Base-by-base conservation (phyloP, 2,329 filamentous ascomycete genomes). In the Talaromyces sp. region DNA sequence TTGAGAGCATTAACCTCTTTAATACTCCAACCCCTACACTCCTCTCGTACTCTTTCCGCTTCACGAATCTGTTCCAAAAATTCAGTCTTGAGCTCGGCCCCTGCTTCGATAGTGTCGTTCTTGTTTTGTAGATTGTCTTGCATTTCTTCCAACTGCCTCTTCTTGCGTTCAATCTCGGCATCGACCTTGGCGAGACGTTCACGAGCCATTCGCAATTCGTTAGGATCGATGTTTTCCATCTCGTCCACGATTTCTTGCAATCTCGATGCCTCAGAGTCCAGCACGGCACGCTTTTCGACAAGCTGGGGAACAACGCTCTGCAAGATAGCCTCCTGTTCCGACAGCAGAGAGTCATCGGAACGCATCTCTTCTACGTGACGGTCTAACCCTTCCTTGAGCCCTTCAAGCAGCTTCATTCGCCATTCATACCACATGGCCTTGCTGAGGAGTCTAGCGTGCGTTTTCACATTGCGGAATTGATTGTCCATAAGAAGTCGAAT, bases 341-440 rank as follows among this genome's bases (percentile, higher is more conserved):
- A 77, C 8, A 99, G 76, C 2, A 87, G 73, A 63, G 85, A 81
- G 61, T 91, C 87, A 70, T 99, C 95, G 1, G 81, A 80, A 56
- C 87, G 85, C 87, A 99, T 92, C 22, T 89, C 92, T 64, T 90
- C 86, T 1, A 87, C 83, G 65, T 93, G 95, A 67, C 86, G 88
- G 63, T 90, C 77, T 3, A 98, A 85, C 3, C 91, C 93, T 70
- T 92, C 89, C 73, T 90, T 93, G 43, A 99, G 84, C 19, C 92
- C 90, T 64, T 93, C 85, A 35, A 91, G 88, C 27, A 98, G 85
- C 72, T 95, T 94, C 84, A 91, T 94, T 47, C 95, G 89, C 95
- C 95, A 99, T 73, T 94, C 90, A 75, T 99, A 99, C 95, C 95
- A 99, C 82, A 95, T 93, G 65, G 92, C 92, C 75, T 97, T 97